A percentile compares a stretch with the other conserved stretches of the same genome.
Evolutionary conservation across 164 flowering plant genomes (phyloP).

Genomic region (Sextonia rubra): DNA sequence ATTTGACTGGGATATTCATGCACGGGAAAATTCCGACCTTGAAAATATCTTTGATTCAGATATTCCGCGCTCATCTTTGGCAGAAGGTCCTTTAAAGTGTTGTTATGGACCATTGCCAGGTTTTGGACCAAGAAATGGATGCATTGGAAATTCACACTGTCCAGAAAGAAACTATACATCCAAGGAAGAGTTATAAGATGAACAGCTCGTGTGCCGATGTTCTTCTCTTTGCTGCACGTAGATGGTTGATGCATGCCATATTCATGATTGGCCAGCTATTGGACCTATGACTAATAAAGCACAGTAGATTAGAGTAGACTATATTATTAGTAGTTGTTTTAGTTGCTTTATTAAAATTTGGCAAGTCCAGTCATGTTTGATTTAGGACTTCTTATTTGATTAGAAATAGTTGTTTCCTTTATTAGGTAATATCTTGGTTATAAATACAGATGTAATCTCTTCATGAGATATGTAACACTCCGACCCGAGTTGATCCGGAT

Average conservation of each 20-base stretch:
- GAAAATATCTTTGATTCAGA: conserved; percentile 95
- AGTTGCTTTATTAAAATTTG: no score
- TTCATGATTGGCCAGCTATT: no score
- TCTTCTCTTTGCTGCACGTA: conserved; percentile 98
- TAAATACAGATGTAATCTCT: no score
- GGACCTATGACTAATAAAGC: no score
- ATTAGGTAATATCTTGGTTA: no score
- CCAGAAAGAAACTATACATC: conserved; percentile 98
- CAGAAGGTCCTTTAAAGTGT: conserved; percentile 98
- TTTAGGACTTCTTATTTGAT: no score
- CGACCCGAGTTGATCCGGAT: no score
- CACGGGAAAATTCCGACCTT: conserved; percentile 98
- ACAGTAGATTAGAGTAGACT: no score
- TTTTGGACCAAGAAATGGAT: conserved; percentile 95
- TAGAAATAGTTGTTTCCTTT: no score
- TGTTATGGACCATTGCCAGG: conserved; percentile 98
- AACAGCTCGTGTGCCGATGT: conserved; percentile 99
- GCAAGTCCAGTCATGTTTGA: no score
- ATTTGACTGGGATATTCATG: conserved; percentile 97
- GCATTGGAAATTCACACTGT: conserved; percentile 98
- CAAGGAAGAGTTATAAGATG: conserved; percentile 99
- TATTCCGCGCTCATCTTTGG: conserved; percentile 99
- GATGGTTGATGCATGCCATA: conserved; percentile 99
- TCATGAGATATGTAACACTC: no score
- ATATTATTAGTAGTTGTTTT: no score